Evolutionary conservation across 228 moss, liverwort and hornwort genomes (phyloP), one percentile per base, ranked within the genome.

Genomic region (Sphagnum magellanicum): DNA sequence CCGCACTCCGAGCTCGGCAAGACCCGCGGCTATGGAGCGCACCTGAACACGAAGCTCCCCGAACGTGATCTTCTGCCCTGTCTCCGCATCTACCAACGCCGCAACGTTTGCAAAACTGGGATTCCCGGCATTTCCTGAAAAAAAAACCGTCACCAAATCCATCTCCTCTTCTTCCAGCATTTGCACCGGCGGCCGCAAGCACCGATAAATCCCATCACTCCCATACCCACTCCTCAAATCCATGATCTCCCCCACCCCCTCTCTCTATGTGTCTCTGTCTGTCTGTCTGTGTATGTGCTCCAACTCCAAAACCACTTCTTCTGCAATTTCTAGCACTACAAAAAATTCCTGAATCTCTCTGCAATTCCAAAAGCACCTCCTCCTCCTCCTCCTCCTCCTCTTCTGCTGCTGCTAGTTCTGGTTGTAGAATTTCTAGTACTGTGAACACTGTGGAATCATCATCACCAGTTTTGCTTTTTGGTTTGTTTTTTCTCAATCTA

Each of bases 1-100:
- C 65, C 87, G 80, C 60, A 96, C 72, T 55, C 91, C 89, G 10
- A 96, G 59, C 70, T 73, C 76, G 74, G 78, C 79, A 73, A 93
- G 60, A 6, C 88, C 91, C 3, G 83, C 81, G 49, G 86, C 89
- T 67, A 96, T 63, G 4, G 78, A 59, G 50, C 76, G 76, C 63
- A 81, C 69, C 16, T 73, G 72, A 17, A 73, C 52, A 72, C 86
- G 84, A 5, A 96, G 74, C 79, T 91, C 70, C 61, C 71, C 72
- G 76, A 74, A 96, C 1, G 81, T 79, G 5, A 87, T 46, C 51
- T 66, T 49, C 10, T 61, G 68, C 5, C 79, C 87, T 7, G 86
- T 78, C 4, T 72, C 5, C 49, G 62, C 86, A 66, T 92, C 96
- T 11, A 88, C 71, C 68, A 96, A 60, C 15, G 96, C 93, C 67